Conservation (phyloP, 192 early-diverging fungal species). For the Podila verticillata region DNA sequence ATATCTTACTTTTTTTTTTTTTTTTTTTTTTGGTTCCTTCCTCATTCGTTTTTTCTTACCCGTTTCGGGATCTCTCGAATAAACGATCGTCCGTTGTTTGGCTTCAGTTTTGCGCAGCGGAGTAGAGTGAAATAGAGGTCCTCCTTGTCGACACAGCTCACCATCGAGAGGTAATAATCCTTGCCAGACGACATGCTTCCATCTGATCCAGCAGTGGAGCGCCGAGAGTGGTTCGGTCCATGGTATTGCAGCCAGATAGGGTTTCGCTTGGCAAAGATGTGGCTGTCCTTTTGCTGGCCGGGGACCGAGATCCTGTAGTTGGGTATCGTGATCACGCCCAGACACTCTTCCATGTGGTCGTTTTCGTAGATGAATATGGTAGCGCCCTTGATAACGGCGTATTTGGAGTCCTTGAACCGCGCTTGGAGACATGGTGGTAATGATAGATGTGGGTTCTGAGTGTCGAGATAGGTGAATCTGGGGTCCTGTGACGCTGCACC, state of each 20-base stretch:
- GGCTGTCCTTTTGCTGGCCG: conserved; percentile 63
- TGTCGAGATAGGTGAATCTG: conserved; percentile 41
- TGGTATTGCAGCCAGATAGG: conserved; percentile 61
- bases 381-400: conserved; percentile 79
- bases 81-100: conserved; percentile 32
- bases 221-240: conserved; percentile 18
- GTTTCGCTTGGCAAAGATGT: conserved; percentile 68
- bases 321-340: conserved; percentile 78
- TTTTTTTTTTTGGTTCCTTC: too few relatives aligned
- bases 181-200: conserved; percentile 8
- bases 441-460: conserved; percentile 31
- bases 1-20: too few relatives aligned
- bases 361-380: conserved; percentile 87
- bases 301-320: conserved; percentile 72
- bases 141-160: conserved; percentile 80
- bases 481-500: conserved; percentile 22
- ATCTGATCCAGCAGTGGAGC: conserved; percentile 22
- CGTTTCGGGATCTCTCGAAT: conserved; percentile 42
- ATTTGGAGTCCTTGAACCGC: conserved; percentile 65
- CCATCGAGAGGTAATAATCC: conserved; percentile 65
- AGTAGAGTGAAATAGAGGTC: conserved; percentile 89
- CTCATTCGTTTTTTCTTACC: conserved; percentile 19
- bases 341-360: conserved; percentile 79
- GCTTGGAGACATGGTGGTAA: conserved; percentile 38
- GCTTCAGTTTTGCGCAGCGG: conserved; percentile 66